Evolutionary conservation across 2,329 filamentous ascomycete species (phyloP), one percentile per base, ranked within the genome.

Genomic region (Hypoxylon sp.): DNA sequence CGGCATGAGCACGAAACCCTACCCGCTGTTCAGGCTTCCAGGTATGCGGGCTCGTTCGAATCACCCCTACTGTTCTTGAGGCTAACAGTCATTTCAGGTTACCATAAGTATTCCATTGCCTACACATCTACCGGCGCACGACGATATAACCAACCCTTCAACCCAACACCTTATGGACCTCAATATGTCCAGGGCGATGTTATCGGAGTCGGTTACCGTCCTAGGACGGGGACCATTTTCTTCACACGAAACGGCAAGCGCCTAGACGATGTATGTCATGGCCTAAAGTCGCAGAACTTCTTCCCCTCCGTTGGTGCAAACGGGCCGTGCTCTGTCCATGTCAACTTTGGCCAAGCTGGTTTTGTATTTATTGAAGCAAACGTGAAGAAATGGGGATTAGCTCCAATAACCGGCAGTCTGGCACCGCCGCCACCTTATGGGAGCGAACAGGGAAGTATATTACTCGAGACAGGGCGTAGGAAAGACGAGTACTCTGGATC

Each of bases 361-460:
- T 99, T 98, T 77, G 96, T 99, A 52, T 99, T 98, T 77, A 98
- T 99, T 74, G 96, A 99, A 81, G 96, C 95, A 68, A 99, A 99
- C 76, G 96, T 99, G 67, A 99, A 99, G 89, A 99, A 98, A 85
- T 99, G 96, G 96, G 96, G 96, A 1, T 84, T 99, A 60, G 96
- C 96, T 51, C 96, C 96, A 4, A 97, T 97, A 87, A 98, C 93
- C 1, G 96, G 96, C 65, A 97, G 93, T 75, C 85, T 99, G 65
- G 96, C 96, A 28, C 96, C 96, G 14, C 96, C 96, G 46, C 96
- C 96, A 55, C 96, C 96, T 1, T 99, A 99, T 77, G 96, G 96
- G 51, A 97, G 93, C 69, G 96, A 98, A 81, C 94, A 97, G 80
- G 96, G 96, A 74, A 98, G 94, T 77, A 98, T 99, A 73, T 84